Evolutionary conservation across 352 stramenopile species (phyloP).

Genomic region (Phytophthora uliginosa): DNA sequence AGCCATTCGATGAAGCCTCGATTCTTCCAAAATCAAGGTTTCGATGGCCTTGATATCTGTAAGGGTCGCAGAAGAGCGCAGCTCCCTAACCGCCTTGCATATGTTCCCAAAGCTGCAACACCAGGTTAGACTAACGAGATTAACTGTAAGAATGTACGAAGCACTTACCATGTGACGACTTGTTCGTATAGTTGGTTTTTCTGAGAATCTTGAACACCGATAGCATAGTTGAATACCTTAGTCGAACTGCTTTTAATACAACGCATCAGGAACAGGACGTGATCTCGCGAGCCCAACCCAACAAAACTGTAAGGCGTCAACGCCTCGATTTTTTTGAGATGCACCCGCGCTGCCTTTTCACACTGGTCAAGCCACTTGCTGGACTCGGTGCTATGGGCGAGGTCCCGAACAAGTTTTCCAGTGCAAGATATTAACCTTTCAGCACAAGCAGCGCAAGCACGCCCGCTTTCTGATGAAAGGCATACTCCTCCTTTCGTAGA

Average conservation of each 20-base stretch:
- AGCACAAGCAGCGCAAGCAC: constrained; percentile 12
- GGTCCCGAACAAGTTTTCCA: constrained; percentile 35
- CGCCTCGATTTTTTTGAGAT: constrained; percentile 49
- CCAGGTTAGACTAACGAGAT: constrained; percentile 27
- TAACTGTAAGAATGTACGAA: neutral
- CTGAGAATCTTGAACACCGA: constrained; percentile 30
- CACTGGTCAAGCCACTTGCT: constrained; percentile 29
- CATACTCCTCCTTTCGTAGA: constrained; percentile 19
- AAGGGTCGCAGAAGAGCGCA: constrained; percentile 21
- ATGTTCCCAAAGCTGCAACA: constrained; percentile 43
- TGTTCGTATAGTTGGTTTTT: constrained; percentile 42
- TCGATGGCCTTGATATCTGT: constrained; percentile 35
- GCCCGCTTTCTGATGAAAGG: neutral
- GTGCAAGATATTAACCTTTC: constrained; percentile 19
- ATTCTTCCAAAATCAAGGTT: constrained; percentile 50
- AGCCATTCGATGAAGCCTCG: constrained; percentile 54
- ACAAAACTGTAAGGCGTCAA: constrained; percentile 26
- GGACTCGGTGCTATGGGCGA: constrained; percentile 16
- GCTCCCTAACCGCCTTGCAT: constrained; percentile 28
- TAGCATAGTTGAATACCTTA: constrained; percentile 55
- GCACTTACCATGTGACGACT: constrained; percentile 50
- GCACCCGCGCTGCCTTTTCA: constrained; percentile 44
- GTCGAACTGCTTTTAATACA: constrained; percentile 53
- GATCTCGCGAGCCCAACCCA: constrained; percentile 6
- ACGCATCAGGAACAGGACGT: constrained; percentile 47